Base-by-base conservation (phyloP, 1,284 basidiomycete genomes). In the Porogramme epimiltina region DNA sequence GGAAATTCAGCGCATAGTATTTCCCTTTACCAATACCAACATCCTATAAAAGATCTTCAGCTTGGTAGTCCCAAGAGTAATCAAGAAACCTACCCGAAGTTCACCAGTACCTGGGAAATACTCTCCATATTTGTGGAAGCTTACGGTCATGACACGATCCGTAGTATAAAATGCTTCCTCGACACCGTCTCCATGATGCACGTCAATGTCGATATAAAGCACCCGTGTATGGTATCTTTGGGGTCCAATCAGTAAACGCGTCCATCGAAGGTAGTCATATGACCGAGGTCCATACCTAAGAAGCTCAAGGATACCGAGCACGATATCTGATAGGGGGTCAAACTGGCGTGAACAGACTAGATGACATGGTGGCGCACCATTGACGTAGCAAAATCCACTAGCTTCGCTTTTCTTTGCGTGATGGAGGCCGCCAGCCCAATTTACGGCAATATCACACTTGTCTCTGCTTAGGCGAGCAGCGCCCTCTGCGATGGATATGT, bases 121-220 rank as follows among this genome's bases (percentile, higher is more conserved):
- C 70, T 99, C 97, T 42, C 97, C 97, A 64, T 98, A 99, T 73
- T 99, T 99, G 73, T 99, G 97, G 73, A 99, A 98, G 62, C 91
- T 95, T 67, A 89, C 89, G 0, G 96, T 98, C 97, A 99, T 99
- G 45, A 99, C 97, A 41, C 97, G 80, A 67, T 99, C 96, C 15
- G 97, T 99, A 0, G 95, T 97, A 70, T 98, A 99, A 70, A 99
- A 99, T 0, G 97, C 97, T 71, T 99, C 97, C 69, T 99, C 97
- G 8, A 99, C 97, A 39, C 97, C 97, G 70, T 99, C 97, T 16
- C 97, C 97, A 62, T 99, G 97, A 70, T 99, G 97, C 0, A 98
- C 93, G 66, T 99, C 97, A 56, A 99, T 97, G 67, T 99, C 97
- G 63, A 99, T 95, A 73, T 99, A 99, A 24, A 99, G 78, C 4